These are phyloP conservation scores for Fistulifera pelliculosa DNA, from an alignment of 108 stramenopile species.

Conservation along the genomic window DNA sequence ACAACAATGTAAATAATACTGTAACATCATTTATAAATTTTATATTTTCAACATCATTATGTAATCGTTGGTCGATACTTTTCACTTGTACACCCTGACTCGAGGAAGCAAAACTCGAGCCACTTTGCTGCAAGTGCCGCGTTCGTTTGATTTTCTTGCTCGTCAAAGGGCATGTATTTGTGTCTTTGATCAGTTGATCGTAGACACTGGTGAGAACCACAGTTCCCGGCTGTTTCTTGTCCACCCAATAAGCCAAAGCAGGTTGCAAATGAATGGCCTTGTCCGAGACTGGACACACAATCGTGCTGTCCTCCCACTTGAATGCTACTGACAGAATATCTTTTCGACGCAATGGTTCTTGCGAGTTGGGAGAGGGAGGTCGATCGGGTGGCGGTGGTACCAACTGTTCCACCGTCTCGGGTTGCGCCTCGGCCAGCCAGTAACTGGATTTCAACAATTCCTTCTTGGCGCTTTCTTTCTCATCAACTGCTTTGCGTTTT, in stretches of 20 bases:
- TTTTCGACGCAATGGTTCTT: constrained; percentile 66
- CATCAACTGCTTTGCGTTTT: constrained; percentile 24
- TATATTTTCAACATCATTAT: constrained; percentile 3
- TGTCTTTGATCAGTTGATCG: constrained; percentile 35
- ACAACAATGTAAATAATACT: too few relatives aligned
- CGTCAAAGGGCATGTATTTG: constrained; percentile 51
- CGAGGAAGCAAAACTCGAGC: constrained; percentile 67
- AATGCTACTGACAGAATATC: constrained; percentile 55
- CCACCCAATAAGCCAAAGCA: constrained; percentile 41
- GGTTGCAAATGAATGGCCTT: constrained; percentile 73
- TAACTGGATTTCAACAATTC: constrained; percentile 49
- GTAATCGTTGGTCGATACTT: constrained; percentile 74
- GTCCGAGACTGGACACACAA: constrained; percentile 69
- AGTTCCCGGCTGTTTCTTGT: constrained; percentile 42
- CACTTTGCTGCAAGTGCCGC: constrained; percentile 53
- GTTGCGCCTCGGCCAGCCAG: constrained; percentile 79
- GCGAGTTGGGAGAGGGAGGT: constrained; percentile 76
- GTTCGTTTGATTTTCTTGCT: constrained; percentile 68
- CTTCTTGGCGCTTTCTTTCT: constrained; percentile 12
- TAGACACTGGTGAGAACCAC: constrained; percentile 66
- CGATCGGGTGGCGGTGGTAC: constrained; percentile 52
- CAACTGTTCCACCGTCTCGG: constrained; percentile 26
- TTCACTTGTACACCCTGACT: constrained; percentile 46
- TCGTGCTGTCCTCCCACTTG: constrained; percentile 26
- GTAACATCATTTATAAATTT: not conserved